These are phyloP conservation scores for Scytalidium lignicola DNA, from an alignment of 2,329 filamentous ascomycete species.

Conservation along the genomic window DNA sequence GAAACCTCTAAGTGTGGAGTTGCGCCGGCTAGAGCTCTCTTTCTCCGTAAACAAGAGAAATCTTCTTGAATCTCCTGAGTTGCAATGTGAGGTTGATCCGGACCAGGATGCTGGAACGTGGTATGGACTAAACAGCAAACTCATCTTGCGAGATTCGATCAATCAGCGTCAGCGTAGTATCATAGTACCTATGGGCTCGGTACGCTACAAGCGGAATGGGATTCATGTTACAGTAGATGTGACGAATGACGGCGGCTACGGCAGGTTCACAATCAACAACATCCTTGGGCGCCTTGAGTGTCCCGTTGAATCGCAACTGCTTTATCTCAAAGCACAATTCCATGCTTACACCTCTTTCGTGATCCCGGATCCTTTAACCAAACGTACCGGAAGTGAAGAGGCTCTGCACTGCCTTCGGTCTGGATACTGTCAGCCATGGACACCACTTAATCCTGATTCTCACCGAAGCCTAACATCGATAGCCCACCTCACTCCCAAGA, in stretches of 20 bases:
- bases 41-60: conserved; percentile 44
- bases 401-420: conserved; percentile 45
- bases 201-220: conserved; percentile 25
- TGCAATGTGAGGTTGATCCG: conserved; percentile 46
- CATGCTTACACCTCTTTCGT: conserved; percentile 58
- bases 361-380: conserved; percentile 52
- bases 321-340: conserved; percentile 51
- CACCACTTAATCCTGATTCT: conserved; percentile 5
- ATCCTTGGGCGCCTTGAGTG: conserved; percentile 52
- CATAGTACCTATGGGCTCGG: conserved; percentile 44
- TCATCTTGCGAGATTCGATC: conserved; percentile 44
- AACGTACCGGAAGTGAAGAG: conserved; percentile 57
- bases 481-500: conserved; percentile 23
- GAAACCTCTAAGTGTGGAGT: conserved; percentile 37
- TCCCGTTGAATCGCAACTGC: conserved; percentile 46
- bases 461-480: conserved; percentile 8
- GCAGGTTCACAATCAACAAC: conserved; percentile 47
- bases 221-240: conserved; percentile 40
- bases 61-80: conserved; percentile 42
- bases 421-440: conserved; percentile 33
- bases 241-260: conserved; percentile 34
- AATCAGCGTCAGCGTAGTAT: conserved; percentile 42
- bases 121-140: conserved; percentile 54
- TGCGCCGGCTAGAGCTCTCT: conserved; percentile 46
- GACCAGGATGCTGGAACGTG: conserved; percentile 56